Conservation (phyloP, 495 filamentous ascomycete species). For the Cercophora sp. region DNA sequence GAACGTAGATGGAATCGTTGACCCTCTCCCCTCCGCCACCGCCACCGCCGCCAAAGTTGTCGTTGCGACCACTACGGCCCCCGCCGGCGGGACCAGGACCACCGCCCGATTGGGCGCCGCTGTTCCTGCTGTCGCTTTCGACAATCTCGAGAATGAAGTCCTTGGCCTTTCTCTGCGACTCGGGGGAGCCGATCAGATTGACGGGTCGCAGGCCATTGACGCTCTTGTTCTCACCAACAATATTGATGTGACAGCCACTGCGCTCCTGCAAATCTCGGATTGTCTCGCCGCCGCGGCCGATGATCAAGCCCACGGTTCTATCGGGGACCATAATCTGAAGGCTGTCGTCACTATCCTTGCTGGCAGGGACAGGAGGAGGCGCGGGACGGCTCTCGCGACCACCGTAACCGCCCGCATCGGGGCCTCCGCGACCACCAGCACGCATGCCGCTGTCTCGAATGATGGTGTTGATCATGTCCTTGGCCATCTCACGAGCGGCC, state of each 20-base stretch:
- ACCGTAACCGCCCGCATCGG: conserved; percentile 23
- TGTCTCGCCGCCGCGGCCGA: conserved; percentile 79
- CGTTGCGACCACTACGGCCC: conserved; percentile 32
- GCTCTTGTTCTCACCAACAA: conserved; percentile 80
- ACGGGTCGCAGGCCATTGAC: conserved; percentile 78
- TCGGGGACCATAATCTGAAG: conserved; percentile 88
- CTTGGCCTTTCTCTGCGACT: conserved; percentile 64
- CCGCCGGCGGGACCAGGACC: conserved; percentile 23
- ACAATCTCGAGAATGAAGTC: conserved; percentile 83
- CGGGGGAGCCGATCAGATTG: conserved; percentile 71
- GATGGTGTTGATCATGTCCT: conserved; percentile 70
- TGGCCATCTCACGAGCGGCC: conserved; percentile 63
- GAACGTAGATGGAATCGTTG: conserved; percentile 74
- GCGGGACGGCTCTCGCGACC: conserved; percentile 22
- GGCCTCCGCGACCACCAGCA: conserved; percentile 34
- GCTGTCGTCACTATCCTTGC: conserved; percentile 68
- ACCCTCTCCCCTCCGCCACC: conserved; percentile 54
- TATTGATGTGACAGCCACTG: conserved; percentile 83
- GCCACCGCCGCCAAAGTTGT: conserved; percentile 33
- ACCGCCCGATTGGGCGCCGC: conserved; percentile 16
- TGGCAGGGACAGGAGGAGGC: conserved; percentile 39
- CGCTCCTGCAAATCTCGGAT: conserved; percentile 86
- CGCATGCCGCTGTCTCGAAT: conserved; percentile 77
- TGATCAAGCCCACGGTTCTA: conserved; percentile 79
- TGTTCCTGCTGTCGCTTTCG: conserved; percentile 71